Evolutionary conservation across 2,329 filamentous ascomycete species (phyloP).

Genomic region (Ploettnerulaceae sp.): DNA sequence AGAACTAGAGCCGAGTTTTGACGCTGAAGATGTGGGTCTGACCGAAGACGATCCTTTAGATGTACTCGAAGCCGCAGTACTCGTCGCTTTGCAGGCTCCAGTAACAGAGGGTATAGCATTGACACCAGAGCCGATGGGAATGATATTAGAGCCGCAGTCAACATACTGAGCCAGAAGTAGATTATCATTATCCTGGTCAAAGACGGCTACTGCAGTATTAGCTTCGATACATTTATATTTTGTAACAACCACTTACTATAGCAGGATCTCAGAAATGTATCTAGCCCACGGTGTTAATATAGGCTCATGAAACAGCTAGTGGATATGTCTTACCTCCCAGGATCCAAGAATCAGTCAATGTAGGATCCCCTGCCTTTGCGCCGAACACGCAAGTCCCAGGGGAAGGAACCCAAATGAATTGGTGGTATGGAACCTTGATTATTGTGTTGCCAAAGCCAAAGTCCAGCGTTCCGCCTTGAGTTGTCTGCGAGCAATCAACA

Average conservation of each 20-base stretch:
- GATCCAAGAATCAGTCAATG: not conserved
- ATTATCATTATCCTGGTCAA: constrained; percentile 23
- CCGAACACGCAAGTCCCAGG: not conserved
- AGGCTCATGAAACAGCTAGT: not conserved
- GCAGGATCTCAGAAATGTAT: constrained; percentile 20
- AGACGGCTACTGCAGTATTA: constrained; percentile 16
- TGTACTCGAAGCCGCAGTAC: not conserved
- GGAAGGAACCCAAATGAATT: constrained; percentile 17
- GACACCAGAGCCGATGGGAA: constrained; percentile 15
- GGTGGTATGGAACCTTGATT: constrained; percentile 17
- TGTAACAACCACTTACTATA: constrained; percentile 15
- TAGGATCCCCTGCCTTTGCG: not conserved
- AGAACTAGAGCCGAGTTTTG: not conserved
- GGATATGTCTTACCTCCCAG: constrained; percentile 8
- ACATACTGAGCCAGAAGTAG: constrained; percentile 18
- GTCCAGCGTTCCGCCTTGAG: constrained; percentile 13
- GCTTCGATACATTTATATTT: not conserved
- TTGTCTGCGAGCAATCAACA: constrained; percentile 10
- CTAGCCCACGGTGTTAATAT: not conserved
- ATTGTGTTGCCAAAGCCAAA: constrained; percentile 19
- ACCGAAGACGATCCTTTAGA: not conserved
- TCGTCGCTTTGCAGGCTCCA: constrained; percentile 10
- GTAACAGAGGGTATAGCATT: constrained; percentile 20
- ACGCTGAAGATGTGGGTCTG: not conserved
- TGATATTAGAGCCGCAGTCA: constrained; percentile 18